Evolutionary conservation across 2,329 filamentous ascomycete genomes (phyloP).

Genomic region (Alternaria sp.): DNA sequence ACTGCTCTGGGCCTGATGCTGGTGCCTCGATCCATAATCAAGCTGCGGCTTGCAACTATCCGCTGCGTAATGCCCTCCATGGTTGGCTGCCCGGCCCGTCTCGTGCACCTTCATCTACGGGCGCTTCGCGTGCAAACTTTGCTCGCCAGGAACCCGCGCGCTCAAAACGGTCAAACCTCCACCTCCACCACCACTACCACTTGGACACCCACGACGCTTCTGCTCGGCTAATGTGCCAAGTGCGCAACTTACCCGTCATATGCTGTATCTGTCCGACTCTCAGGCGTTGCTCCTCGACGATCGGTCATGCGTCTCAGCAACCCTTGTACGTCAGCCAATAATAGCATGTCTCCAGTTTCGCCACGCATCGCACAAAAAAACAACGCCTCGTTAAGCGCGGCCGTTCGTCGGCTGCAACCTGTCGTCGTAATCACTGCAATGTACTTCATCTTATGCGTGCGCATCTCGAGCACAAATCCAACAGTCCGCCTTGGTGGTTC

Average conservation of each 20-base stretch:
- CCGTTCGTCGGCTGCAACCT: slow-evolving; percentile 23
- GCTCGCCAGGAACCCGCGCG: slow-evolving; percentile 23
- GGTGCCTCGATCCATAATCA: slow-evolving; percentile 7
- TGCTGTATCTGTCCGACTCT: slow-evolving; percentile 17
- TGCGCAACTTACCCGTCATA: slow-evolving; percentile 27
- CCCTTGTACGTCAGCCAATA: slow-evolving; percentile 44
- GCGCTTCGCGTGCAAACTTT: slow-evolving; percentile 21
- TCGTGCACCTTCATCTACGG: slow-evolving; percentile 19
- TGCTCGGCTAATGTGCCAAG: slow-evolving; percentile 30
- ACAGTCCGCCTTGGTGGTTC: slow-evolving; percentile 28
- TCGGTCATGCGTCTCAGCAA: slow-evolving; percentile 31
- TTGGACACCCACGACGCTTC: slow-evolving; percentile 24
- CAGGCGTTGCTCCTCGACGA: slow-evolving; percentile 20
- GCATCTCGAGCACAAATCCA: slow-evolving; percentile 19
- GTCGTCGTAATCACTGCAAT: slow-evolving; percentile 10
- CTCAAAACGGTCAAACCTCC: slow-evolving; percentile 9
- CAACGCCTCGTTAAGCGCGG: slow-evolving; percentile 29
- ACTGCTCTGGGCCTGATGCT: slow-evolving; percentile 5
- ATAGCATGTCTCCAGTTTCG: slow-evolving; percentile 23
- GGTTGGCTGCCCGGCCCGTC: slow-evolving; percentile 36
- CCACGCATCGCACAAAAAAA: slow-evolving; percentile 20
- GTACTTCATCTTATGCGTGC: slow-evolving; percentile 1
- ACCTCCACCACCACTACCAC: slow-evolving; percentile 12
- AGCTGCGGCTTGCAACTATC: slow-evolving; percentile 11
- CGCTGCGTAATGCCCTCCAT: slow-evolving; percentile 15